Evolutionary conservation across 2,329 filamentous ascomycete species (phyloP).

Genomic region (Pestalotiopsis sp.): DNA sequence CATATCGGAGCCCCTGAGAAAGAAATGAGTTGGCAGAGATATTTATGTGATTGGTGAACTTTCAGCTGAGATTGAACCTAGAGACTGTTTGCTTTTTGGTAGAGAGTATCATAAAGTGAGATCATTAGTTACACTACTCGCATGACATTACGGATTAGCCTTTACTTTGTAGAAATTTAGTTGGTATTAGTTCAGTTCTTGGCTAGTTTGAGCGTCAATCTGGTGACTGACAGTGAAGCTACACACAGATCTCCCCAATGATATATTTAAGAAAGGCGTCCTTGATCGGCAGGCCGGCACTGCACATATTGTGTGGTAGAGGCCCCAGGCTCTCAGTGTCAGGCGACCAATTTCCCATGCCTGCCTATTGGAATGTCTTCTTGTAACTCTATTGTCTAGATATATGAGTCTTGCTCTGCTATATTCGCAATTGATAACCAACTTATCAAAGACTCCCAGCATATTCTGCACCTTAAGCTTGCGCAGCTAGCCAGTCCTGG

Average conservation of each 20-base stretch:
- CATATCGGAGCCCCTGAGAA: not conserved
- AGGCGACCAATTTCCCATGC: too few species aligned
- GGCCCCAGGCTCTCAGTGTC: too few species aligned
- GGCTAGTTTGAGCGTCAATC: not conserved
- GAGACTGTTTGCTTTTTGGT: not conserved
- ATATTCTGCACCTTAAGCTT: not conserved
- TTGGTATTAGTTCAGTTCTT: not conserved
- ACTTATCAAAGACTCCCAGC: too few species aligned
- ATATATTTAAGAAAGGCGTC: too few species aligned
- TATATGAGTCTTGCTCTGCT: not conserved
- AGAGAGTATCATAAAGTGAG: not conserved
- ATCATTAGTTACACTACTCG: not conserved
- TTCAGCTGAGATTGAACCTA: not conserved
- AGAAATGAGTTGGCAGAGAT: not conserved
- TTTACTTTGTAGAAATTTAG: not conserved
- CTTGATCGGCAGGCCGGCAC: too few species aligned
- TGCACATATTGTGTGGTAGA: too few species aligned
- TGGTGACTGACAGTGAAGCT: not conserved
- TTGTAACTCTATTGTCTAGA: too few species aligned
- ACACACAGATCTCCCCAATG: too few species aligned
- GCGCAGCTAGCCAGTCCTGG: conserved; percentile 14
- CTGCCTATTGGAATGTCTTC: too few species aligned
- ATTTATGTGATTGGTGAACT: not conserved
- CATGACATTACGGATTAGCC: not conserved
- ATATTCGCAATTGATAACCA: not conserved